These are phyloP conservation scores for Cordyceps javanica DNA, from an alignment of 2,329 filamentous ascomycete genomes.

Conservation along the genomic window DNA sequence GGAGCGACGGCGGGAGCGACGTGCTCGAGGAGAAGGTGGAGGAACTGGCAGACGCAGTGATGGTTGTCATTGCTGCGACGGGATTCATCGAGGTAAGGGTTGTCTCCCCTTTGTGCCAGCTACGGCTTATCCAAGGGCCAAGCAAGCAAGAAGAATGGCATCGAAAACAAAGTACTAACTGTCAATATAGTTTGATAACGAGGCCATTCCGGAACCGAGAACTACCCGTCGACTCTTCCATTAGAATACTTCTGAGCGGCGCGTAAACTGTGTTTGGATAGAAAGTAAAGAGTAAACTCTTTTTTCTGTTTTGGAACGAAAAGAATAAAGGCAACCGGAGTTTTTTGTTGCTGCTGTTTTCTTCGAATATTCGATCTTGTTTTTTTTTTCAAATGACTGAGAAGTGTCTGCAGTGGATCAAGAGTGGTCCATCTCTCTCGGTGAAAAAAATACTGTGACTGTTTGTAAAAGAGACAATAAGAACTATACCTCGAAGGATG, in stretches of 20 bases:
- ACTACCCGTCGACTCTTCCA: slow-evolving; percentile 35
- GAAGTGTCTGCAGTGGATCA: no score
- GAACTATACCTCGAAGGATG: no score
- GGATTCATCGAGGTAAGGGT: slow-evolving; percentile 72
- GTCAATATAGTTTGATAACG: slow-evolving; percentile 33
- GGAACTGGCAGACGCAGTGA: slow-evolving; percentile 78
- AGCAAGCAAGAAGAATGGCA: neutral
- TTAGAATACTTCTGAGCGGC: slow-evolving; percentile 15
- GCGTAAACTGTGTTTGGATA: neutral
- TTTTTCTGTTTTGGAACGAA: no score
- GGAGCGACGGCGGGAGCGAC: slow-evolving; percentile 27
- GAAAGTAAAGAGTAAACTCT: neutral
- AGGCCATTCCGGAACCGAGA: slow-evolving; percentile 27
- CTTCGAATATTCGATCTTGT: no score
- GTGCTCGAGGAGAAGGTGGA: slow-evolving; percentile 56
- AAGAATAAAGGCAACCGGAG: neutral
- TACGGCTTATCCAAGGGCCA: neutral
- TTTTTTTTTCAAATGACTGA: no score
- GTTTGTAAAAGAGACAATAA: no score
- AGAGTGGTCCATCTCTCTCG: no score
- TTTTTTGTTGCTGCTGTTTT: neutral
- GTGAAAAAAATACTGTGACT: no score
- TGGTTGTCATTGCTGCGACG: slow-evolving; percentile 75
- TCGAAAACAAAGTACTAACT: neutral
- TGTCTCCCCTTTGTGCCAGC: neutral